Evolutionary conservation across 129 eudicot species (phyloP).

Genomic region (Mikania micrantha): DNA sequence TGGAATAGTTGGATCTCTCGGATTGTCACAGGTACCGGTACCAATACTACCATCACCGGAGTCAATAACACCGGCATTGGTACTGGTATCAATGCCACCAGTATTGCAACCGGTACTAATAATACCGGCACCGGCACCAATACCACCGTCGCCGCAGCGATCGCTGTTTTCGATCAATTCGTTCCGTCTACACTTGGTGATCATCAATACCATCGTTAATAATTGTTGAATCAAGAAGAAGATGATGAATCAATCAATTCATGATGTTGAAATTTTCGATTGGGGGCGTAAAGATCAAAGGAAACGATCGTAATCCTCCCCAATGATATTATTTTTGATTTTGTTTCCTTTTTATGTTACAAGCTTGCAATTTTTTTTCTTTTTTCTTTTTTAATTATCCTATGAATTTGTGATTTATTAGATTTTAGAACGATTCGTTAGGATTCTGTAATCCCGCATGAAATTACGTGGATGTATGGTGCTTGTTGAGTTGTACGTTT

Average conservation of each 20-base stretch:
- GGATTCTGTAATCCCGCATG: too few relatives aligned
- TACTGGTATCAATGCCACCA: neutral
- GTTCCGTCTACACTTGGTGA: conserved; percentile 16
- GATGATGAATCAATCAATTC: conserved; percentile 11
- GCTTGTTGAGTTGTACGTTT: conserved; percentile 4
- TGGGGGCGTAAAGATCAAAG: conserved; percentile 32
- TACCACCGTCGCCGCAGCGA: neutral
- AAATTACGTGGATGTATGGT: conserved; percentile 6
- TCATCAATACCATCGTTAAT: conserved; percentile 18
- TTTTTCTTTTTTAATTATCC: neutral
- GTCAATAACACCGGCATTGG: too few relatives aligned
- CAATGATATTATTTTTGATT: conserved; percentile 4
- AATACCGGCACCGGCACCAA: neutral
- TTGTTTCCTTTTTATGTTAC: conserved; percentile 1
- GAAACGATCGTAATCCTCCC: conserved; percentile 10
- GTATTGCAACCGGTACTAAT: too few relatives aligned
- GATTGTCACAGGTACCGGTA: neutral
- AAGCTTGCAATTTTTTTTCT: too few relatives aligned
- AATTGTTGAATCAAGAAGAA: conserved; percentile 3
- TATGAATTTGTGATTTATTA: conserved; percentile 8
- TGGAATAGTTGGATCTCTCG: conserved; percentile 18
- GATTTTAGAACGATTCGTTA: conserved; percentile 9
- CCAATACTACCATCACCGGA: neutral
- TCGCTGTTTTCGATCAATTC: conserved; percentile 19
- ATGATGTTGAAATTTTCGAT: conserved; percentile 15